These are phyloP conservation scores for Penicillium digitatum DNA, from an alignment of 2,329 filamentous ascomycete genomes.

Conservation along the genomic window DNA sequence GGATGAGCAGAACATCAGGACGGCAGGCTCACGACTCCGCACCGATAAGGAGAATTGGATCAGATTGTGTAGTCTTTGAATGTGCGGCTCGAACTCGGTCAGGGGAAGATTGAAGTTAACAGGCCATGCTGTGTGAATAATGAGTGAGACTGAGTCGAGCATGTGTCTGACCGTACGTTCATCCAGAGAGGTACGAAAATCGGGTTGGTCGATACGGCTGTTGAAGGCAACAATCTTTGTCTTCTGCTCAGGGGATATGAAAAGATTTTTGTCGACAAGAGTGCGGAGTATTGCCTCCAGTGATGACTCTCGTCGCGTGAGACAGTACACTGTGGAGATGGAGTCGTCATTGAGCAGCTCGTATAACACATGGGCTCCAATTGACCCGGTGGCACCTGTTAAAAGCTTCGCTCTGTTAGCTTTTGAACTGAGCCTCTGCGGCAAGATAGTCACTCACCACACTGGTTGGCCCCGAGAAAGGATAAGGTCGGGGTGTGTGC, in stretches of 20 bases:
- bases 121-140: slow-evolving; percentile 54
- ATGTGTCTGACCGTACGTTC: slow-evolving; percentile 37
- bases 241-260: slow-evolving; percentile 20
- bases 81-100: slow-evolving; percentile 47
- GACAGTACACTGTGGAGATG: slow-evolving; percentile 37
- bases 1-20: slow-evolving; percentile 51
- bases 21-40: slow-evolving; percentile 28
- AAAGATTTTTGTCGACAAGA: slow-evolving; percentile 21
- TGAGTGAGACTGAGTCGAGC: slow-evolving; percentile 40
- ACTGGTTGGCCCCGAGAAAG: slow-evolving; percentile 17
- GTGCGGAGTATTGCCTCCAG: slow-evolving; percentile 21
- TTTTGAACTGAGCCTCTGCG: background rate
- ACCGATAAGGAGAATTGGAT: slow-evolving; percentile 45
- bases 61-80: slow-evolving; percentile 44
- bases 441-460: slow-evolving; percentile 20
- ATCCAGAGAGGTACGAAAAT: slow-evolving; percentile 40
- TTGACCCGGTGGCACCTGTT: slow-evolving; percentile 46
- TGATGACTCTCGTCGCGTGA: slow-evolving; percentile 31
- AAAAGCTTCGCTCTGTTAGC: slow-evolving; percentile 26
- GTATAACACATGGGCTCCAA: slow-evolving; percentile 42
- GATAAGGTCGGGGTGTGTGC: slow-evolving; percentile 22
- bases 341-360: slow-evolving; percentile 37
- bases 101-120: slow-evolving; percentile 54
- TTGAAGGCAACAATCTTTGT: slow-evolving; percentile 42
- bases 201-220: slow-evolving; percentile 38